Evolutionary conservation across 2,329 filamentous ascomycete species (phyloP).

Genomic region (Kalaharituber pfeilii): DNA sequence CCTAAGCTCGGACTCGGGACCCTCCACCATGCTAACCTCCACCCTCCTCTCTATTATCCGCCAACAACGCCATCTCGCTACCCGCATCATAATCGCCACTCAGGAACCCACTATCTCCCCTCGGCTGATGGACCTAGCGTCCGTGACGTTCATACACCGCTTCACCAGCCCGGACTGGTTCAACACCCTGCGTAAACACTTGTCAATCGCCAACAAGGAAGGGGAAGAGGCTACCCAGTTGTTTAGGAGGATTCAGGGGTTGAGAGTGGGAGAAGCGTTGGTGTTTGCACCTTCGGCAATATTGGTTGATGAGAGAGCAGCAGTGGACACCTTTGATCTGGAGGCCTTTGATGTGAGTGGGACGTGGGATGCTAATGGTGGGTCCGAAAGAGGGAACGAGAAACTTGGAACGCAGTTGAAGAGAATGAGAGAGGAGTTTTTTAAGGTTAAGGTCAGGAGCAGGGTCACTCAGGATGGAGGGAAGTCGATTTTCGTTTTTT

Average conservation of each 20-base stretch:
- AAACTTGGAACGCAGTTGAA: not conserved
- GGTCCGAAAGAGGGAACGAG: not conserved
- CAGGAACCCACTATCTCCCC: slow-evolving; percentile 60
- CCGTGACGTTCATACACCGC: slow-evolving; percentile 52
- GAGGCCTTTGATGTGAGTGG: not conserved
- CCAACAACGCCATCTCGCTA: slow-evolving; percentile 51
- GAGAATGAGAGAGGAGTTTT: not conserved
- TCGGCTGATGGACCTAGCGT: slow-evolving; percentile 51
- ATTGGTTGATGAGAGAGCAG: not conserved
- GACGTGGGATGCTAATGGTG: not conserved
- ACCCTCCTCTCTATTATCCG: slow-evolving; percentile 46
- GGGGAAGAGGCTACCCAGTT: slow-evolving; percentile 4
- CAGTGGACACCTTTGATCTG: not conserved
- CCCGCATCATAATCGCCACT: slow-evolving; percentile 53
- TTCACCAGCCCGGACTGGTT: slow-evolving; percentile 53
- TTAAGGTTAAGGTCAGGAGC: slow-evolving; percentile 16
- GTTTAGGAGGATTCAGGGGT: slow-evolving; percentile 10
- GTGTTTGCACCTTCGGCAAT: slow-evolving; percentile 10
- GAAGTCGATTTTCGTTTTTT: not conserved
- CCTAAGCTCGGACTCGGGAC: slow-evolving; percentile 38
- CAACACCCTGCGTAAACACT: slow-evolving; percentile 26
- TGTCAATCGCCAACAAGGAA: slow-evolving; percentile 12
- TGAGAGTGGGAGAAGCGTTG: slow-evolving; percentile 15
- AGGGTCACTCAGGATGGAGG: slow-evolving; percentile 19
- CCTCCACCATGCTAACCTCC: slow-evolving; percentile 42